These are phyloP conservation scores for Hyphodiscus sp. DNA, from an alignment of 2,329 filamentous ascomycete genomes.

Conservation along the genomic window DNA sequence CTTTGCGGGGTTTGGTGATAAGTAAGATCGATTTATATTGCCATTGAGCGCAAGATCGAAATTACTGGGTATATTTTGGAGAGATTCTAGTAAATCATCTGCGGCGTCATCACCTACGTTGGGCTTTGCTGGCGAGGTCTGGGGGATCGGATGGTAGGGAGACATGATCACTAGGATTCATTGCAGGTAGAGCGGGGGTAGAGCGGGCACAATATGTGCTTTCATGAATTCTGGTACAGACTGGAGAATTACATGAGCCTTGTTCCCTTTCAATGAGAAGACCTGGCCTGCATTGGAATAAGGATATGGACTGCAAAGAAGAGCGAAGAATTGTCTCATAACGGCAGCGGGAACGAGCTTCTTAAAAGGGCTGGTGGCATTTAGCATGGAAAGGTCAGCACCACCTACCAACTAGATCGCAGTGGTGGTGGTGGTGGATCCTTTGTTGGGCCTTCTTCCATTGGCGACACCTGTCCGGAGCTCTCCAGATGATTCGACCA, in stretches of 20 bases:
- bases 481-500: neutral
- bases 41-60: slow-evolving; percentile 25
- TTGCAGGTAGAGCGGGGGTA: slow-evolving; percentile 16
- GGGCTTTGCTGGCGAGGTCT: slow-evolving; percentile 6
- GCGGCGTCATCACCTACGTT: slow-evolving; percentile 15
- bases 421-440: neutral
- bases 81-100: slow-evolving; percentile 14
- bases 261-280: neutral
- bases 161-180: slow-evolving; percentile 14
- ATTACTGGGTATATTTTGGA: slow-evolving; percentile 23
- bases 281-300: neutral
- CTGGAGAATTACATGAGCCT: neutral
- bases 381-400: neutral
- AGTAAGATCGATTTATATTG: slow-evolving; percentile 11
- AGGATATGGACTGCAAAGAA: neutral
- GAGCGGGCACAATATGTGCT: neutral
- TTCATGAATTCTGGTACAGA: neutral
- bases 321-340: neutral
- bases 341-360: neutral
- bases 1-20: slow-evolving; percentile 12
- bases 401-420: too few relatives aligned
- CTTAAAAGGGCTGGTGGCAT: neutral
- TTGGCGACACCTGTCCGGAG: neutral
- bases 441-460: neutral
- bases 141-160: slow-evolving; percentile 9